Base-by-base conservation (phyloP, 345 rosid genomes). In the Moricandia moricandioides region DNA sequence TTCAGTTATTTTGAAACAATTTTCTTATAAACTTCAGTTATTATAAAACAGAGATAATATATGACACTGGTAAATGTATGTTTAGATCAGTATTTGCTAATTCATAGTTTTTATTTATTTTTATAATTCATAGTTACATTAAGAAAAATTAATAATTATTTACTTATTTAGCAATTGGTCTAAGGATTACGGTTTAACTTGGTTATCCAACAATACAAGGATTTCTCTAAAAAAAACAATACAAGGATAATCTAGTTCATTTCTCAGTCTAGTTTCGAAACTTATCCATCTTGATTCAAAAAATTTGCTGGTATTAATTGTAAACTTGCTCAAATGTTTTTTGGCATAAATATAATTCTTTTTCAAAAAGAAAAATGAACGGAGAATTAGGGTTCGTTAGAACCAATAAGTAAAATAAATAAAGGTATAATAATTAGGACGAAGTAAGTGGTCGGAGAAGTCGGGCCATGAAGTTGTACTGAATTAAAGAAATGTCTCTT, bases 401-500 rank as follows among this genome's bases (percentile, higher is more conserved):
- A 37, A 37, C 12, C 10, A 49, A 4, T 31, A 11, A 60, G 34
- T 8, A 33, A 62, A 30, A 52, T 61, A 69, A 71, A 64, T 14
- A 12, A 52, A 21, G 24, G 24, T 21, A 21, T 21, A 21, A 21
- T 21, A 21, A 21, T 21, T 21, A 21, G 24, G 24, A 21, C 24
- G 24, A 21, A 21, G 24, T 21, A 21, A 21, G 24, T 21, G 70
- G 82, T 79, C 67, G 82, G 78, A 67, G 67, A 54, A 62, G 70
- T 66, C 64, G 70, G 82, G 61, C 82, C 60, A 79, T 56, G 70
- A 8, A 68, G 17, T 21, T 61, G 66, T 67, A 52, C 54, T 78
- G 74, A 68, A 30, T 61, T 71, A 39, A 73, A 72, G 74, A 52
- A 40, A 67, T 67, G 78, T 73, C 78, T 78, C 74, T 72, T 69